Conservation (phyloP, 495 filamentous ascomycete species). For the Trichoderma erinaceum region DNA sequence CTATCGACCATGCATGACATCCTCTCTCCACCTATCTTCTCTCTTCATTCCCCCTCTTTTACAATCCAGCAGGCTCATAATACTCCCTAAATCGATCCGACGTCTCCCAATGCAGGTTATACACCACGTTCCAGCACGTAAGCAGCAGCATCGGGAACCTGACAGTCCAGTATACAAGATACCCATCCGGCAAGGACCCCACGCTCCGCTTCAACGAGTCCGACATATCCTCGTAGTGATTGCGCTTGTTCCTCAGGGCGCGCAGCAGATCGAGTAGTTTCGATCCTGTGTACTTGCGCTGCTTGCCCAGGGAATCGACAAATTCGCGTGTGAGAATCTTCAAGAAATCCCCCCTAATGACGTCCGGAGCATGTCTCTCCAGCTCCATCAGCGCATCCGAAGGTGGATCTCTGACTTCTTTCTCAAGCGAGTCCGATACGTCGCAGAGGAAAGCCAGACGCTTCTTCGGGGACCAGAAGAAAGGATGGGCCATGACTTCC, state of each 20-base stretch:
- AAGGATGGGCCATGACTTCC: conserved; percentile 82
- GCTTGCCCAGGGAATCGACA: conserved; percentile 81
- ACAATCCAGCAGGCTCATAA: conserved; percentile 40
- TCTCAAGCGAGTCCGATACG: conserved; percentile 91
- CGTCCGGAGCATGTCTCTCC: conserved; percentile 31
- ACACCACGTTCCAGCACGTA: conserved; percentile 67
- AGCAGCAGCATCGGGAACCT: conserved; percentile 81
- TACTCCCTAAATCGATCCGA: conserved; percentile 74
- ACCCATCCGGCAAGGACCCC: conserved; percentile 75
- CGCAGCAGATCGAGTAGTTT: conserved; percentile 80
- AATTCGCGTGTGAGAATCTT: conserved; percentile 69
- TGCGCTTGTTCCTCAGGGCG: conserved; percentile 89
- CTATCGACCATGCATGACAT: background rate
- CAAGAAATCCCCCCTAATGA: conserved; percentile 63
- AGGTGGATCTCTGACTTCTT: conserved; percentile 74
- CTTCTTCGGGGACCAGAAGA: conserved; percentile 89
- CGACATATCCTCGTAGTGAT: conserved; percentile 89
- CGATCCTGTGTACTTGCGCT: conserved; percentile 85
- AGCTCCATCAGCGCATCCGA: conserved; percentile 61
- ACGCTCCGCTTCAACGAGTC: conserved; percentile 72
- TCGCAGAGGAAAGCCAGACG: conserved; percentile 86
- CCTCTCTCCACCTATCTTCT: background rate
- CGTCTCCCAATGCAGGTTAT: conserved; percentile 55
- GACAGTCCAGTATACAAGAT: conserved; percentile 76
- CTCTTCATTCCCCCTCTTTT: background rate